These are phyloP conservation scores for Penicillium sp. DNA, from an alignment of 2,329 filamentous ascomycete genomes.

Conservation along the genomic window DNA sequence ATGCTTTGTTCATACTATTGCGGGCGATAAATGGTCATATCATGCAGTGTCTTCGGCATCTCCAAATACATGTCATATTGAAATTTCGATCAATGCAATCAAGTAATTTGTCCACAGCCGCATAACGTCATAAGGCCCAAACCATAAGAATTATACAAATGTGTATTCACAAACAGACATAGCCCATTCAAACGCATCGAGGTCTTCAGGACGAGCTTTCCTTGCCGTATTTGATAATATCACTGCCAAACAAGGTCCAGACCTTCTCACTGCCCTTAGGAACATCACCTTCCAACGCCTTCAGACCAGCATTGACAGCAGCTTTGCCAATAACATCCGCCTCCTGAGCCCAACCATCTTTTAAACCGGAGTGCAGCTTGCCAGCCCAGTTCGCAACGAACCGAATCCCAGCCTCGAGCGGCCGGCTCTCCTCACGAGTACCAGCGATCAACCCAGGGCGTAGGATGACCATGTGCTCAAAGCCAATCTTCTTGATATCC, in stretches of 20 bases:
- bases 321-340: slow-evolving; percentile 56
- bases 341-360: slow-evolving; percentile 65
- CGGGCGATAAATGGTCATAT: neutral
- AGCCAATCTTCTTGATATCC: slow-evolving; percentile 59
- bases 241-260: slow-evolving; percentile 31
- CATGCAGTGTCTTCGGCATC: slow-evolving; percentile 1
- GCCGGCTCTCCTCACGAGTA: slow-evolving; percentile 53
- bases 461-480: slow-evolving; percentile 67
- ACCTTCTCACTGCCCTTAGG: slow-evolving; percentile 35
- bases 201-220: slow-evolving; percentile 3
- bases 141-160: neutral
- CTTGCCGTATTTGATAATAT: slow-evolving; percentile 30
- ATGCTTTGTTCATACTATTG: neutral
- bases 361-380: slow-evolving; percentile 44
- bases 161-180: neutral
- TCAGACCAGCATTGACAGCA: slow-evolving; percentile 32
- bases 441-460: slow-evolving; percentile 70
- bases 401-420: slow-evolving; percentile 50
- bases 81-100: neutral
- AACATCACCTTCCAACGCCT: slow-evolving; percentile 35
- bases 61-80: neutral
- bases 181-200: neutral
- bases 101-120: neutral
- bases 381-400: slow-evolving; percentile 51
- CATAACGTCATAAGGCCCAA: neutral